Conservation (phyloP, 2,329 filamentous ascomycete species). For the Botrytis hyacinthi region DNA sequence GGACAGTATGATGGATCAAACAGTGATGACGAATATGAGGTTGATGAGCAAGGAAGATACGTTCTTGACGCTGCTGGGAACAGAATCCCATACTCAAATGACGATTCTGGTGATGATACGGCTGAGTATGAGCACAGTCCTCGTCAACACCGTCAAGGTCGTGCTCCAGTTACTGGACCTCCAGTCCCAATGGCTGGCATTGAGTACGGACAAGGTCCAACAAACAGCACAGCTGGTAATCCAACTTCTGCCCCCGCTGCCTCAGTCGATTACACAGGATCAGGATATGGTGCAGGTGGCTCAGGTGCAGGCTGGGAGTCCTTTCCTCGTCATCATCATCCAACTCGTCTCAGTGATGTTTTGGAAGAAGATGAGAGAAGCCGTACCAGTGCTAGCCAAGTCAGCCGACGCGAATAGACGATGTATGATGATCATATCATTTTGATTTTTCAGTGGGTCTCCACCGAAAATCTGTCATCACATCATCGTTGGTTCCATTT, state of each 20-base stretch:
- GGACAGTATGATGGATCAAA: slow-evolving; percentile 49
- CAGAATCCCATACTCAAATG: slow-evolving; percentile 50
- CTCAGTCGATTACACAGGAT: slow-evolving; percentile 62
- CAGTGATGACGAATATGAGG: slow-evolving; percentile 69
- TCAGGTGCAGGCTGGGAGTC: slow-evolving; percentile 68
- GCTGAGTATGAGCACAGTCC: slow-evolving; percentile 56
- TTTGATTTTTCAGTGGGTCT: background rate
- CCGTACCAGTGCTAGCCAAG: slow-evolving; percentile 58
- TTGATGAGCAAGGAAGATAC: slow-evolving; percentile 60
- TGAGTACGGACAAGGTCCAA: slow-evolving; percentile 33
- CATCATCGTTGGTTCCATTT: background rate
- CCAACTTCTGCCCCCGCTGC: slow-evolving; percentile 26
- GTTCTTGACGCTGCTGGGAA: slow-evolving; percentile 60
- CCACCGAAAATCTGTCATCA: background rate
- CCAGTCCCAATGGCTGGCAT: slow-evolving; percentile 30
- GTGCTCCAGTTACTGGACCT: slow-evolving; percentile 27
- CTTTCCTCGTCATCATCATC: slow-evolving; percentile 80
- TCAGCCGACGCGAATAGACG: slow-evolving; percentile 29
- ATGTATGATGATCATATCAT: slow-evolving; percentile 18
- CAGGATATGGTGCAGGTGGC: slow-evolving; percentile 58
- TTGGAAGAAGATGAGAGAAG: slow-evolving; percentile 81
- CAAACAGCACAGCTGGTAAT: slow-evolving; percentile 18
- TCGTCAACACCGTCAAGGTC: slow-evolving; percentile 32
- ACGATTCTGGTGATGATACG: slow-evolving; percentile 50
- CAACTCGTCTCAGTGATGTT: slow-evolving; percentile 84